Evolutionary conservation across 768 basidiomycete genomes (phyloP).

Genomic region (Lyophyllum shimeji): DNA sequence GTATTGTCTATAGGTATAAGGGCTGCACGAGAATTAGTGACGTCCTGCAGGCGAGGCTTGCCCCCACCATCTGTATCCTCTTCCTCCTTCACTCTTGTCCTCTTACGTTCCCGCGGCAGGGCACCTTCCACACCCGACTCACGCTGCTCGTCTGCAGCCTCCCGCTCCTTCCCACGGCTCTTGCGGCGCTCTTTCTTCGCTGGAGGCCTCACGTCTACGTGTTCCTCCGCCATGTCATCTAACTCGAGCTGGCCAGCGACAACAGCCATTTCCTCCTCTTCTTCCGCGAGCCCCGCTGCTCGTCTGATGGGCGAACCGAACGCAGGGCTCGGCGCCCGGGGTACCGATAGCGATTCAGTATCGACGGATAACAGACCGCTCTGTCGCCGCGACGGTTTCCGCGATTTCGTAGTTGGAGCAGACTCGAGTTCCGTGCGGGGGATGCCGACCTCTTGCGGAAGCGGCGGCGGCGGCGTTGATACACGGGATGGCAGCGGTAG

Average conservation of each 20-base stretch:
- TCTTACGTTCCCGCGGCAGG: slow-evolving; percentile 32
- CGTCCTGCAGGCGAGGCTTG: slow-evolving; percentile 59
- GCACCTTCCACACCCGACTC: slow-evolving; percentile 15
- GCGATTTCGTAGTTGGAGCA: slow-evolving; percentile 26
- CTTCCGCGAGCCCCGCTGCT: slow-evolving; percentile 55
- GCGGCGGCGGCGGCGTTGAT: slow-evolving; percentile 36
- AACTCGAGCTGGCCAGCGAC: slow-evolving; percentile 31
- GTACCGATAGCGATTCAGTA: slow-evolving; percentile 40
- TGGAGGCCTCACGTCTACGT: slow-evolving; percentile 20
- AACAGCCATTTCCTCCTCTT: slow-evolving; percentile 50
- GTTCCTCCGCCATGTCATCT: slow-evolving; percentile 34
- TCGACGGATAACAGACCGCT: slow-evolving; percentile 56
- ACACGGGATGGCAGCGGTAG: slow-evolving; percentile 46
- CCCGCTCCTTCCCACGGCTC: slow-evolving; percentile 42
- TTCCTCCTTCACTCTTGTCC: slow-evolving; percentile 32
- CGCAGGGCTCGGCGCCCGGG: slow-evolving; percentile 65
- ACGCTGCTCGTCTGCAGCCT: slow-evolving; percentile 27
- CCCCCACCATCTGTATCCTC: slow-evolving; percentile 36
- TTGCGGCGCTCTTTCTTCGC: slow-evolving; percentile 49
- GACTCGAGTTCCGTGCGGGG: slow-evolving; percentile 21
- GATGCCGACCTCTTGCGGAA: slow-evolving; percentile 30
- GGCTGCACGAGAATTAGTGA: slow-evolving; percentile 55
- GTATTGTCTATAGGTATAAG: slow-evolving; percentile 45
- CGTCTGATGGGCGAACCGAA: slow-evolving; percentile 63
- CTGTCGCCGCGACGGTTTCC: slow-evolving; percentile 43